These are phyloP conservation scores for Dryas octopetala DNA, from an alignment of 306 rosid genomes.

Conservation along the genomic window DNA sequence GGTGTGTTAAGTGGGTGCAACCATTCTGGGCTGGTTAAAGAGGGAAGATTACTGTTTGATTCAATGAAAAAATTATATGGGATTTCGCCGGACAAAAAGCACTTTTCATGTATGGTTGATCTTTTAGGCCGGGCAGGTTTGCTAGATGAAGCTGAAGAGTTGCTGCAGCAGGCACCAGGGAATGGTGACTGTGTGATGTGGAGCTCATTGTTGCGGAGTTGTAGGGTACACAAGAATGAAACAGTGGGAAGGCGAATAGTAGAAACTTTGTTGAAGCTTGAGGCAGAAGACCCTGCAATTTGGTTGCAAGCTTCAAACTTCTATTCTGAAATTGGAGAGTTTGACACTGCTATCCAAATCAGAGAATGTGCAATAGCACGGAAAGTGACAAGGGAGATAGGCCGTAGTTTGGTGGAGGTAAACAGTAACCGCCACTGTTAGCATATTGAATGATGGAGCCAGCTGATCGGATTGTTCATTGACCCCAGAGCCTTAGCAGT, in stretches of 20 bases:
- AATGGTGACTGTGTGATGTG: slow-evolving; percentile 52
- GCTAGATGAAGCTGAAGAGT: slow-evolving; percentile 66
- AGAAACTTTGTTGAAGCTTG: slow-evolving; percentile 49
- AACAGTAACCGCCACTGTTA: slow-evolving; percentile 20
- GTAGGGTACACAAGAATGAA: slow-evolving; percentile 60
- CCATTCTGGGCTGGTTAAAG: slow-evolving; percentile 64
- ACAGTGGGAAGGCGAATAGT: slow-evolving; percentile 63
- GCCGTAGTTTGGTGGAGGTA: slow-evolving; percentile 71
- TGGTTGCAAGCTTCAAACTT: slow-evolving; percentile 73
- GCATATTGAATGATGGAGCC: slow-evolving; percentile 15
- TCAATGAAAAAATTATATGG: slow-evolving; percentile 52
- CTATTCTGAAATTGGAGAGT: slow-evolving; percentile 69
- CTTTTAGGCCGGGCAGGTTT: slow-evolving; percentile 77
- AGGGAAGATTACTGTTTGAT: slow-evolving; percentile 63
- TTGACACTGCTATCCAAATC: slow-evolving; percentile 48
- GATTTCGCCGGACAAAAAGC: slow-evolving; percentile 58
- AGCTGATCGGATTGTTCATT: slow-evolving; percentile 4
- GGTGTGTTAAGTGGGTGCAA: slow-evolving; percentile 73
- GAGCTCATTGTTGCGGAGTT: slow-evolving; percentile 82
- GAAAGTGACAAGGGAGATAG: slow-evolving; percentile 65
- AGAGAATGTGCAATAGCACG: slow-evolving; percentile 65
- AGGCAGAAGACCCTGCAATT: slow-evolving; percentile 63
- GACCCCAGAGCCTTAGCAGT: not conserved
- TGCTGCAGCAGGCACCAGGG: slow-evolving; percentile 42
- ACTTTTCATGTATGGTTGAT: slow-evolving; percentile 83